Conservation (phyloP, 192 early-diverging fungal species). For the Entomortierella parvispora region DNA sequence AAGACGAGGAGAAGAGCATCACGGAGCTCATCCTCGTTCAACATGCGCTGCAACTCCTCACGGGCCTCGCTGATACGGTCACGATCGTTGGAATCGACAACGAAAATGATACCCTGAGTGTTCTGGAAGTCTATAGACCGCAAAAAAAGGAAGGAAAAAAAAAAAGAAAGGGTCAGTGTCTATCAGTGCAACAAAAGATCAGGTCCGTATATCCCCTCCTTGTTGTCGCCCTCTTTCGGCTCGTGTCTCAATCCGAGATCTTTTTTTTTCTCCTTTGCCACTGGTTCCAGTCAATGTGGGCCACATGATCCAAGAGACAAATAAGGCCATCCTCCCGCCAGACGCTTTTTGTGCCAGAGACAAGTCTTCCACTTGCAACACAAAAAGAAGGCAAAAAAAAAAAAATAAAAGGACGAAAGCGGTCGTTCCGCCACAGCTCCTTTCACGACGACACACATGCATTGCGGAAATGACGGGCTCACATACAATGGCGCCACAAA, state of each 20-base stretch:
- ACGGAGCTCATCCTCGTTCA: slow-evolving; percentile 96
- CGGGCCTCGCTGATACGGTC: slow-evolving; percentile 94
- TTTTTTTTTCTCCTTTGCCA: no score
- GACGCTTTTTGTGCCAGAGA: no score
- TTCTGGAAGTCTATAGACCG: slow-evolving; percentile 95
- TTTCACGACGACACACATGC: no score
- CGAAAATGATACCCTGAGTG: slow-evolving; percentile 97
- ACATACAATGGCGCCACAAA: slow-evolving; percentile 96
- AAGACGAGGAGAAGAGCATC: slow-evolving; percentile 92
- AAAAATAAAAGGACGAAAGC: no score
- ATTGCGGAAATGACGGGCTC: slow-evolving; percentile 1
- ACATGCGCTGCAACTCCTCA: slow-evolving; percentile 94
- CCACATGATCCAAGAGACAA: no score
- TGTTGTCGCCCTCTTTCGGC: no score
- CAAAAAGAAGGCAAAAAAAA: no score
- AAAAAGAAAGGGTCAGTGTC: not conserved
- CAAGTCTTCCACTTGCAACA: no score
- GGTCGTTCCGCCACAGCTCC: no score
- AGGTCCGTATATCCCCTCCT: not conserved
- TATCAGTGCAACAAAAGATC: not conserved
- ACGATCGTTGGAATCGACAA: slow-evolving; percentile 97
- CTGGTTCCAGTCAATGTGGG: no score
- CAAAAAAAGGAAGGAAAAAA: slow-evolving; percentile 1
- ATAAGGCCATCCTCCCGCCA: no score
- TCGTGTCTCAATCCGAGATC: no score